A percentile compares a stretch with the other conserved stretches of the same genome.
Evolutionary conservation across 1,284 basidiomycete genomes (phyloP).

Genomic region (Rhodotorula sp.): DNA sequence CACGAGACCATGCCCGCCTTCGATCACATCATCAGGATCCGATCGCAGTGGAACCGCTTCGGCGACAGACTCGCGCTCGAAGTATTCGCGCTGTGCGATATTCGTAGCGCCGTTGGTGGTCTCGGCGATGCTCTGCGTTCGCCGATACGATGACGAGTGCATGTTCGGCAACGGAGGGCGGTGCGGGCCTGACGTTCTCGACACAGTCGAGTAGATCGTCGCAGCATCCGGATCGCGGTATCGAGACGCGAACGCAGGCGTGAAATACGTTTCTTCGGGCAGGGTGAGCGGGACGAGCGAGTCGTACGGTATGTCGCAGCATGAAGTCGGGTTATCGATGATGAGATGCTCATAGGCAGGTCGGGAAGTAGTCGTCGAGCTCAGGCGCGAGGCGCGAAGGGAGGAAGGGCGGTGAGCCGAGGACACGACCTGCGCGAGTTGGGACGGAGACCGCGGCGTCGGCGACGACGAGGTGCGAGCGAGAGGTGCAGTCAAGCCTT

Average conservation of each 20-base stretch:
- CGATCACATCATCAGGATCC: conserved; percentile 67
- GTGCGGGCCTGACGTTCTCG: conserved; percentile 42
- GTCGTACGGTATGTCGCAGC: conserved; percentile 72
- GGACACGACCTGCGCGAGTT: conserved; percentile 3
- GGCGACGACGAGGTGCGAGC: conserved; percentile 32
- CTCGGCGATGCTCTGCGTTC: conserved; percentile 21
- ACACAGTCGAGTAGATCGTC: conserved; percentile 77
- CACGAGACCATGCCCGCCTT: conserved; percentile 78
- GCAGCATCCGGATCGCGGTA: conserved; percentile 67
- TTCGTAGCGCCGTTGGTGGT: conserved; percentile 15
- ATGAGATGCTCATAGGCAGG: conserved; percentile 14
- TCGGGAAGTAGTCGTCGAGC: conserved; percentile 8
- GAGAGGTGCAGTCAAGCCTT: conserved; percentile 27
- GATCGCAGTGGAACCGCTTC: conserved; percentile 68
- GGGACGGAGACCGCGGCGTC: conserved; percentile 6
- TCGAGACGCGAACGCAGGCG: conserved; percentile 45
- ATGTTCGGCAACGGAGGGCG: conserved; percentile 11
- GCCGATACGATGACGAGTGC: conserved; percentile 17
- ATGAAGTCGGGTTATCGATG: conserved; percentile 50
- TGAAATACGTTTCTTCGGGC: conserved; percentile 67
- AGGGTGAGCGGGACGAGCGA: conserved; percentile 73
- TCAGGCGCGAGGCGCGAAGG: conserved; percentile 25
- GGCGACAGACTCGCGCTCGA: conserved; percentile 74
- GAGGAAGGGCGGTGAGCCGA: conserved; percentile 32
- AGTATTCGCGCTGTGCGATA: conserved; percentile 60